Evolutionary conservation across 2,329 filamentous ascomycete genomes (phyloP).

Genomic region (Cordyceps pruinosa): DNA sequence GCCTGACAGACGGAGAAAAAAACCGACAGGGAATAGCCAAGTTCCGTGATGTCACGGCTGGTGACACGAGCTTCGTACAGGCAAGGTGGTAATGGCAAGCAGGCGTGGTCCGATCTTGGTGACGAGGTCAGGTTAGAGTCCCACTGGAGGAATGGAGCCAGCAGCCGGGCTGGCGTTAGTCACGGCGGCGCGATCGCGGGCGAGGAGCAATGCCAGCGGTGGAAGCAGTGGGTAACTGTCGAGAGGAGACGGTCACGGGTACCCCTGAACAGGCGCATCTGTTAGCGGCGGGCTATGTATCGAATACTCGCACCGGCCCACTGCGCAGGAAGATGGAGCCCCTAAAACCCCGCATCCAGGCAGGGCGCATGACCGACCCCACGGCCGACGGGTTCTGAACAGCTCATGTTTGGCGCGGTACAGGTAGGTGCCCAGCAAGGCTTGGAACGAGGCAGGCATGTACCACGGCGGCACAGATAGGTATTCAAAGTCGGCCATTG

Average conservation of each 20-base stretch:
- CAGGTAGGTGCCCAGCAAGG: no score
- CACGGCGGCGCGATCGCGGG: conserved; percentile 6
- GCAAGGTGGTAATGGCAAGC: conserved; percentile 3
- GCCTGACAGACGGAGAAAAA: not conserved
- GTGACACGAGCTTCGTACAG: conserved; percentile 5
- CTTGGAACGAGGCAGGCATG: no score
- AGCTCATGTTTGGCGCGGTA: not conserved
- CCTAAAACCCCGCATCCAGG: conserved; percentile 11
- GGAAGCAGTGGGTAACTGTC: not conserved
- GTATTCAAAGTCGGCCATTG: no score
- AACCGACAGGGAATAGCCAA: not conserved
- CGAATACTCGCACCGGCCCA: conserved; percentile 1
- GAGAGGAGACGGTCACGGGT: not conserved
- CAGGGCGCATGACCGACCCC: conserved; percentile 11
- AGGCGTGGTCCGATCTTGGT: conserved; percentile 12
- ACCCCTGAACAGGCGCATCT: not conserved
- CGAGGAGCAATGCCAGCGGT: not conserved
- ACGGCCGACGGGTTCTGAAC: not conserved
- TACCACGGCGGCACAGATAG: no score
- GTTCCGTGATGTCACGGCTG: conserved; percentile 4
- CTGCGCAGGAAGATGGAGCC: conserved; percentile 1
- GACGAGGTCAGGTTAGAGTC: conserved; percentile 12
- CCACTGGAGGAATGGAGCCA: conserved; percentile 7
- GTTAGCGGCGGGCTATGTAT: not conserved
- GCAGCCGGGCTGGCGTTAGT: conserved; percentile 7